Base-by-base conservation (phyloP, 768 basidiomycete genomes). In the Podaxis rugospora region DNA sequence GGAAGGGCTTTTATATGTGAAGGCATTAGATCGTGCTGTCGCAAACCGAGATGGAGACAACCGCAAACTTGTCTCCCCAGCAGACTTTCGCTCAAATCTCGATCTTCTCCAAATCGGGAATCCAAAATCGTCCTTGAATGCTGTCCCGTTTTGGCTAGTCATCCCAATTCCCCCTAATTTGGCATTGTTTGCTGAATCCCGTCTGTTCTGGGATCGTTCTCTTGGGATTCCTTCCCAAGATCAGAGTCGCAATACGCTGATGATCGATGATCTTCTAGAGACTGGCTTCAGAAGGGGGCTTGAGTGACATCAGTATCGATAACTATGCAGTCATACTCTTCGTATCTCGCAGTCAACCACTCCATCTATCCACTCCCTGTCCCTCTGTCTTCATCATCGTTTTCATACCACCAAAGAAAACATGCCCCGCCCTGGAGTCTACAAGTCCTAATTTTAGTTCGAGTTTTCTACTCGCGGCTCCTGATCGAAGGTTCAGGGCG, bases 1-100 rank as follows among this genome's bases (percentile, higher is more conserved):
- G 47, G 62, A 59, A 42, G 61, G 60, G 46, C 46, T 59, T 64
- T 60, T 62, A 61, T 62, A 58, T 57, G 42, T 52, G 49, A 56
- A 62, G 28, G 37, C 47, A 37, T 40, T 47, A 61, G 61, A 57
- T 59, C 51, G 51, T 51, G 37, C 44, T 40, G 47, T 55, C 46
- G 46, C 51, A 53, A 51, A 57, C 47, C 37, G 52, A 55, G 58
- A 51, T 46, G 18, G 37, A 49, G 32, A 52, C 40, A 40, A 58
- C 35, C 57, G 21, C 50, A 40, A 47, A 46, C 42, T 47, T 46
- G 52, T 27, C 28, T 61, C 44, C 21, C 21, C 40, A 44, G 59
- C 16, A 37, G 37, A 54, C 28, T 52, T 59, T 46, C 40, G 47
- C 44, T 27, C 42, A 36, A 28, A 61, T 61, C 59, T 46, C 42